Evolutionary conservation across 225 moss, liverwort and hornwort species (phyloP).

Genomic region (Polytrichum formosum): DNA sequence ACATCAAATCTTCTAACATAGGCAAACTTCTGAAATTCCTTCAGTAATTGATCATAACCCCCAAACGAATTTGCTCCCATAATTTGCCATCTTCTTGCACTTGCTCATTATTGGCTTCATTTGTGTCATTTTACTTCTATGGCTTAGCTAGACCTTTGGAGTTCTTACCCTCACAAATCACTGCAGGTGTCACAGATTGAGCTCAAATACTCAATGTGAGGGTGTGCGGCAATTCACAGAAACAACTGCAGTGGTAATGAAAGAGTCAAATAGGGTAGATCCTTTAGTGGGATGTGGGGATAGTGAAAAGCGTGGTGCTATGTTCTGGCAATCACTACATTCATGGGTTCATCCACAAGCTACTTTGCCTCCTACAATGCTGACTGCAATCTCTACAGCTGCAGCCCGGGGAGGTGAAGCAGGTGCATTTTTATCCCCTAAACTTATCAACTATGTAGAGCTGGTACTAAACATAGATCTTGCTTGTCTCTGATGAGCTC

Average conservation of each 20-base stretch:
- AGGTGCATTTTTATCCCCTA: conserved; percentile 18
- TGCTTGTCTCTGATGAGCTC: too few species aligned
- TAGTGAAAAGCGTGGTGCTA: conserved; percentile 30
- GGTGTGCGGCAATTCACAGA: conserved; percentile 72
- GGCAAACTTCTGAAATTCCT: too few species aligned
- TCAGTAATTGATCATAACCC: too few species aligned
- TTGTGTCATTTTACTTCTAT: too few species aligned
- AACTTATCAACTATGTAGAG: too few species aligned
- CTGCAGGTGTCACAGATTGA: conserved; percentile 81
- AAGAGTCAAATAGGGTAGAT: conserved; percentile 20
- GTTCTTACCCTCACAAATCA: background rate
- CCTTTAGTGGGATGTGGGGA: conserved; percentile 14
- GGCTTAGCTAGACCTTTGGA: too few species aligned
- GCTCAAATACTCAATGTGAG: conserved; percentile 59
- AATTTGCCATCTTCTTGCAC: too few species aligned
- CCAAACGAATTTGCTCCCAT: too few species aligned
- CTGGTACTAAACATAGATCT: too few species aligned
- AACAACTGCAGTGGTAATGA: conserved; percentile 20
- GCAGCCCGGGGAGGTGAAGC: conserved; percentile 58
- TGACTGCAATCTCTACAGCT: conserved; percentile 45
- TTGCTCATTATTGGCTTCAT: too few species aligned
- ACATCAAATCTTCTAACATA: too few species aligned
- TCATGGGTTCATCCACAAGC: conserved; percentile 62
- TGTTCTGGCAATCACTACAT: conserved; percentile 61
- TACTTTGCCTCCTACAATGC: conserved; percentile 43